Base-by-base conservation (phyloP, 2,329 filamentous ascomycete species). In the Stachybotrys echinatus region DNA sequence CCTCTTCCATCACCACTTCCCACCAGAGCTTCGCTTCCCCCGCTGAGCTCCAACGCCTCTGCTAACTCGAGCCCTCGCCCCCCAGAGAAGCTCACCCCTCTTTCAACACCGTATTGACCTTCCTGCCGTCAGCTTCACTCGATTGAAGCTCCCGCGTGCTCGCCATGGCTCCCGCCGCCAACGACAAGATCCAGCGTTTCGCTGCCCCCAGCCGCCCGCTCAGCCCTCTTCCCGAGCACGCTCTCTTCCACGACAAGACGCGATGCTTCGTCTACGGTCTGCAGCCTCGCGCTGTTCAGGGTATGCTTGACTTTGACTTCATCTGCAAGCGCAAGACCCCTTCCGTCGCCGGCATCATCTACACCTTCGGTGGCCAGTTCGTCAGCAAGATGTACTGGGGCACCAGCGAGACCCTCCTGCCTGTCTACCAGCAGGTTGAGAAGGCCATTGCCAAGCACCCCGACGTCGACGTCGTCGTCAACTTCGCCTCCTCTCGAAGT, bases 331-430 rank as follows among this genome's bases (percentile, higher is more conserved):
- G 94, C 66, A 83, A 85, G 70, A 95, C 89, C 53, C 94, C 94
- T 58, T 99, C 94, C 52, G 94, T 99, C 52, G 94, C 94, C 60
- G 94, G 92, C 70, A 97, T 99, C 76, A 97, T 99, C 82, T 99
- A 99, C 82, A 96, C 94, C 64, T 99, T 99, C 69, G 94, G 94
- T 71, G 94, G 94, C 61, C 94, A 99, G 77, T 99, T 99, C 85
- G 94, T 99, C 71, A 96, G 91, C 86, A 99, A 99, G 87, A 97
- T 99, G 94, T 99, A 99, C 88, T 99, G 94, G 94, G 94, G 94
- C 68, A 99, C 94, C 68, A 96, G 91, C 78, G 94, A 99, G 82
- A 99, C 94, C 56, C 86, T 99, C 59, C 84, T 99, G 63, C 94
- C 94, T 56, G 94, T 99, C 71, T 99, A 99, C 84, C 92, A 99